phyloP scores from a whole-genome alignment of 2,329 filamentous ascomycete genomes.

The Triangularia setosa region DNA sequence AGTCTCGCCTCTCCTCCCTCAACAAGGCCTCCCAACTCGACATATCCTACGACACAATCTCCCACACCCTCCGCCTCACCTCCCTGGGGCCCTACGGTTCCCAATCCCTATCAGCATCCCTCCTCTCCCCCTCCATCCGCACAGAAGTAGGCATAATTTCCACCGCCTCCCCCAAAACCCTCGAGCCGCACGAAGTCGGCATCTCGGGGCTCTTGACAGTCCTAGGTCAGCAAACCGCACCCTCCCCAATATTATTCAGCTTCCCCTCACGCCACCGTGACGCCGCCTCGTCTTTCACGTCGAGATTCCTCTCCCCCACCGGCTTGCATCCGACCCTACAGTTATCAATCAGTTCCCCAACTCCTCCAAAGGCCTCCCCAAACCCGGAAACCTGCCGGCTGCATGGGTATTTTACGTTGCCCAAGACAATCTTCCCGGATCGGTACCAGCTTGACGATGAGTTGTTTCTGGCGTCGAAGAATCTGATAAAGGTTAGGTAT shows the following conservation, averaged over 20 bases:
- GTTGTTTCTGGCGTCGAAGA: slow-evolving; percentile 76
- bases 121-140: slow-evolving; percentile 45
- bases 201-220: slow-evolving; percentile 76
- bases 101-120: slow-evolving; percentile 39
- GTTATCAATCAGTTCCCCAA: slow-evolving; percentile 55
- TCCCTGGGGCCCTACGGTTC: slow-evolving; percentile 56
- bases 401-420: slow-evolving; percentile 79
- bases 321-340: slow-evolving; percentile 81
- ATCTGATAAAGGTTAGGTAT: slow-evolving; percentile 64
- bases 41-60: slow-evolving; percentile 69
- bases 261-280: slow-evolving; percentile 76
- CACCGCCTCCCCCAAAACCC: slow-evolving; percentile 53
- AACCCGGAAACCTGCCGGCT: slow-evolving; percentile 52
- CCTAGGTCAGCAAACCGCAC: slow-evolving; percentile 67
- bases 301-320: slow-evolving; percentile 64
- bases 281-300: slow-evolving; percentile 53
- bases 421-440: slow-evolving; percentile 78
- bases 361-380: slow-evolving; percentile 35
- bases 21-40: slow-evolving; percentile 63
- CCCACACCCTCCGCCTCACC: slow-evolving; percentile 61
- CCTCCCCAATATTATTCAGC: slow-evolving; percentile 75
- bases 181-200: slow-evolving; percentile 69
- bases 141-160: slow-evolving; percentile 80
- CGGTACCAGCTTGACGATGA: slow-evolving; percentile 76
- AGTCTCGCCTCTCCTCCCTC: slow-evolving; percentile 40